Base-by-base conservation (phyloP, 2,329 filamentous ascomycete genomes). In the Neopestalotiopsis sp. region DNA sequence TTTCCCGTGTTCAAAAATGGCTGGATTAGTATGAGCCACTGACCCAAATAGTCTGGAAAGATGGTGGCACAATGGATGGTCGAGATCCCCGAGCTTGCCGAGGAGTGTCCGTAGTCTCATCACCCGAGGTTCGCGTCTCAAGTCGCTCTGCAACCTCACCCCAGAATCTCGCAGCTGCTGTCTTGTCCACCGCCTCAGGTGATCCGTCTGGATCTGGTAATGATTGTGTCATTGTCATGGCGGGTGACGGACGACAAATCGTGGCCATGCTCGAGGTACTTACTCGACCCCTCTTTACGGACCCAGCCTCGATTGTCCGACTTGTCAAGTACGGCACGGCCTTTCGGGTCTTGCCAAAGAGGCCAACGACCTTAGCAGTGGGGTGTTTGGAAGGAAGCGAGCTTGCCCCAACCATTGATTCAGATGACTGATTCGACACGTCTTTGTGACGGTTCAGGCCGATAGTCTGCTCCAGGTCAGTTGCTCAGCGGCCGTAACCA, bases 401-500 rank as follows among this genome's bases (percentile, higher is more conserved):
- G n/a, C n/a, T 52, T n/a, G 45, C 45, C 45, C 6, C 45, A 17
- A 52, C 45, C 5, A 20, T 17, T 52, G 45, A 52, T 52, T 52
- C 45, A 52, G 45, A 52, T 52, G 45, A 20, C 45, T 52, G 45
- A n/a, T 20, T 52, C 45, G 45, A 52, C 17, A 20, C 45, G 45
- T 52, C 45, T 52, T 52, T 49, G 13, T 17, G 45, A 59, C 57
- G 57, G 24, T 59, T 32, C 57, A 13, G 24, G 24, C 57, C 24
- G 24, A 32, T 28, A 59, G 57, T 59, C 57, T 32, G 57, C 57
- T 59, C 57, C 30, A 32, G 30, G 17, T 20, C 45, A 58, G 7
- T 40, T 28, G 45, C 28, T 69, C 66, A 69, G n/a, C 65, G 68
- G 13, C 66, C 65, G 56, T 69, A 69, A 10, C 68, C 62, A 30